phyloP scores from a whole-genome alignment of 352 stramenopile species.

The Globisporangium ultimum region DNA sequence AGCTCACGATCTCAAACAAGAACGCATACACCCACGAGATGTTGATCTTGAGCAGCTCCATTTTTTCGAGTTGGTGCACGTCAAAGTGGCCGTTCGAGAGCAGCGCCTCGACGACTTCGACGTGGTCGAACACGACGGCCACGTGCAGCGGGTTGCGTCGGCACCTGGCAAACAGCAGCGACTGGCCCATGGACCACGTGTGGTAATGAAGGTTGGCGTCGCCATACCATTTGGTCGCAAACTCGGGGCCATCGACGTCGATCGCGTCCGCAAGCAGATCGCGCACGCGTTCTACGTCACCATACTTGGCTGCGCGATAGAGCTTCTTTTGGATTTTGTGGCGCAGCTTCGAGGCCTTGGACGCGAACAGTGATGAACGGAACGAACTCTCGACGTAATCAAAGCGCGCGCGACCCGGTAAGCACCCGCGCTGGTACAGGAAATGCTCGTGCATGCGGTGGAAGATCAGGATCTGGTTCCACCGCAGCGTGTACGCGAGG shows the following conservation, averaged over 20 bases:
- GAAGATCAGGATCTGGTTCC: constrained; percentile 80
- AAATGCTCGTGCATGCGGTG: constrained; percentile 78
- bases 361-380: constrained; percentile 36
- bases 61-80: constrained; percentile 67
- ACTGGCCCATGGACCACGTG: constrained; percentile 17
- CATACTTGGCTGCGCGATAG: constrained; percentile 64
- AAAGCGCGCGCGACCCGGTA: constrained; percentile 55
- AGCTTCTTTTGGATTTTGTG: constrained; percentile 49
- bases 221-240: constrained; percentile 66
- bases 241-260: constrained; percentile 52
- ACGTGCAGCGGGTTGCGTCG: constrained; percentile 77
- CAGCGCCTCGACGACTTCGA: constrained; percentile 60
- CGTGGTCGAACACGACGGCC: constrained; percentile 66
- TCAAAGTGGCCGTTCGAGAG: constrained; percentile 61
- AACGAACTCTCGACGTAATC: constrained; percentile 65
- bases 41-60: constrained; percentile 66
- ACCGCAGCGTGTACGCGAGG: constrained; percentile 57
- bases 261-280: constrained; percentile 43
- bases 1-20: constrained; percentile 57
- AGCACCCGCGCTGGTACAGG: constrained; percentile 62
- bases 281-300: constrained; percentile 51
- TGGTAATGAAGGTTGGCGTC: neutral
- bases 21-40: constrained; percentile 67
- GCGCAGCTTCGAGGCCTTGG: constrained; percentile 28
- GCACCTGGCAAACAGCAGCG: constrained; percentile 34